Evolutionary conservation across 257 asterid species (phyloP).

Genomic region (Dorcoceras hygrometricum): DNA sequence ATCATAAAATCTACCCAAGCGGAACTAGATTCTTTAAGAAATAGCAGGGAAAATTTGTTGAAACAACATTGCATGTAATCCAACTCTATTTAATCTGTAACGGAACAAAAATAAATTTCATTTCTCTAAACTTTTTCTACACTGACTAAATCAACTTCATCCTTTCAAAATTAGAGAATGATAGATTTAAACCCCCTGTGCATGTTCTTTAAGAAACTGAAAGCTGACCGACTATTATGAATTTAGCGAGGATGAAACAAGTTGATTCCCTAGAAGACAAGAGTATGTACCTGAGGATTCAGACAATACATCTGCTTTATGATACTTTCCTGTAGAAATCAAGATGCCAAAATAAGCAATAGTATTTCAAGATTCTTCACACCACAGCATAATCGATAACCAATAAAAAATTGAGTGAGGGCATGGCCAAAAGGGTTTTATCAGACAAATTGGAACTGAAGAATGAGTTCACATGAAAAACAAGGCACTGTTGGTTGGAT

Average conservation of each 20-base stretch:
- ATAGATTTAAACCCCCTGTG: neutral
- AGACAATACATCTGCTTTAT: constrained; percentile 57
- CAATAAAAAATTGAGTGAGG: constrained; percentile 6
- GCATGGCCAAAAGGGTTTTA: constrained; percentile 8
- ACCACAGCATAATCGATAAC: constrained; percentile 3
- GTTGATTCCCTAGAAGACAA: constrained; percentile 12
- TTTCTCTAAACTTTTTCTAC: neutral
- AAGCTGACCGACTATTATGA: constrained; percentile 1
- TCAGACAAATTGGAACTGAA: constrained; percentile 3
- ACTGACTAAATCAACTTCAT: neutral
- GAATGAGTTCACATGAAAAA: neutral
- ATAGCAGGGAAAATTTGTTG: neutral
- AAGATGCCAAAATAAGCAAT: constrained; percentile 17
- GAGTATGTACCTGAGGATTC: constrained; percentile 81
- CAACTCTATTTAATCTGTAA: neutral
- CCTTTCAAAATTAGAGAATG: neutral
- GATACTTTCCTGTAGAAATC: constrained; percentile 60
- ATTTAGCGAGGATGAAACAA: constrained; percentile 4
- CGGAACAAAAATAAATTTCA: neutral
- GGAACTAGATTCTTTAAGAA: constrained; percentile 7
- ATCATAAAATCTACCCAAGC: neutral
- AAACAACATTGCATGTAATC: neutral
- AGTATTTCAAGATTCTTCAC: constrained; percentile 4
- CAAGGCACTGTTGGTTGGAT: neutral
- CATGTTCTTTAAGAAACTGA: neutral